Conservation (phyloP, 2,329 filamentous ascomycete genomes). For the Alternaria sp. region DNA sequence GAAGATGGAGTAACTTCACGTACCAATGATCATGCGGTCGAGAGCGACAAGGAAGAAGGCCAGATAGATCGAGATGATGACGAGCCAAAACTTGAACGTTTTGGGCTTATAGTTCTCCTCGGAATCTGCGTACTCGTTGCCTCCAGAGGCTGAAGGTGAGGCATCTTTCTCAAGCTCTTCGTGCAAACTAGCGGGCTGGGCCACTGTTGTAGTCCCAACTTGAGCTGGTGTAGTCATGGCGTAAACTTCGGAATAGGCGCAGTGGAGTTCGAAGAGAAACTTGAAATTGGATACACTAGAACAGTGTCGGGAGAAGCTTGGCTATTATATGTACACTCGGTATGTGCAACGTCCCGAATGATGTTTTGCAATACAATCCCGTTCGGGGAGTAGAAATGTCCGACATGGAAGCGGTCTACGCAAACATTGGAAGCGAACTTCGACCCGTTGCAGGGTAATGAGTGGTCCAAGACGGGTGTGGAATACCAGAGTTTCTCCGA, state of each 20-base stretch:
- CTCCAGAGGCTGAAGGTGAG: neutral
- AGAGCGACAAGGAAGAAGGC: constrained; percentile 36
- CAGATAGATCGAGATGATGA: constrained; percentile 33
- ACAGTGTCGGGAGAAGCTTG: neutral
- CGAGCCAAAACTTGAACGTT: constrained; percentile 31
- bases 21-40: constrained; percentile 25
- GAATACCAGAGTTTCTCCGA: neutral
- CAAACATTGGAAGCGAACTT: neutral
- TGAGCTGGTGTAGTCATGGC: neutral
- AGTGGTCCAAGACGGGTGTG: neutral
- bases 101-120: constrained; percentile 33
- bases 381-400: constrained; percentile 8
- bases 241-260: neutral
- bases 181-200: neutral
- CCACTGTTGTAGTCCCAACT: neutral
- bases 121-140: constrained; percentile 16
- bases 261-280: neutral
- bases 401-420: neutral
- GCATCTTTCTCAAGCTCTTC: neutral
- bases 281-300: neutral
- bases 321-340: neutral
- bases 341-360: neutral
- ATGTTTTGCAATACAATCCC: neutral
- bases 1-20: neutral
- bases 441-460: neutral